phyloP scores from a whole-genome alignment of 2,329 filamentous ascomycete species.

The Aureobasidium uvarum region DNA sequence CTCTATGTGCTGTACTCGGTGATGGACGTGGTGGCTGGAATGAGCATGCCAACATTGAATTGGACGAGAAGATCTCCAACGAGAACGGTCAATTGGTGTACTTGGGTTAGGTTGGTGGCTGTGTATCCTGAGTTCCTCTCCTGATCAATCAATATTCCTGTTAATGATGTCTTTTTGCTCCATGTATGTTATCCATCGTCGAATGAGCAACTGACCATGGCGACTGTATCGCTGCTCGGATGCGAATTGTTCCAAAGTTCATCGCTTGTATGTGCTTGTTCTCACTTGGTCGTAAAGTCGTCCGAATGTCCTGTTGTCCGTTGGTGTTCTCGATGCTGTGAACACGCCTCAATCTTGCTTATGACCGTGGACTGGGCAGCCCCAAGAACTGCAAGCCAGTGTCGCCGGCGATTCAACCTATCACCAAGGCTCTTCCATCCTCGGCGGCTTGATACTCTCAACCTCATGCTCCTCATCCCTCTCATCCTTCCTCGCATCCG shows the following conservation, averaged over 20 bases:
- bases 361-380: background rate
- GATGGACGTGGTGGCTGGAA: constrained; percentile 40
- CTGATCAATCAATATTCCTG: background rate
- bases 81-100: constrained; percentile 40
- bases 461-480: constrained; percentile 39
- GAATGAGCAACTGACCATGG: background rate
- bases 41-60: constrained; percentile 34
- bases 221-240: background rate
- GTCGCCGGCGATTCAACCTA: background rate
- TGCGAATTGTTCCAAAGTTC: background rate
- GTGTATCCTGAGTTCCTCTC: background rate
- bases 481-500: constrained; percentile 41
- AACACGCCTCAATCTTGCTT: background rate
- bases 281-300: background rate
- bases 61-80: constrained; percentile 45
- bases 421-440: constrained; percentile 31
- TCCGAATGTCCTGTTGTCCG: background rate
- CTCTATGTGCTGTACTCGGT: constrained; percentile 40
- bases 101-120: constrained; percentile 26
- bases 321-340: background rate
- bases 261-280: background rate
- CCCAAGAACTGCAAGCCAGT: background rate
- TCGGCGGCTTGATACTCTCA: constrained; percentile 29
- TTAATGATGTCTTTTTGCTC: too few relatives aligned
- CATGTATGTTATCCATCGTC: background rate